Evolutionary conservation across 2,329 filamentous ascomycete species (phyloP).

Genomic region (Biscogniauxia sp.): DNA sequence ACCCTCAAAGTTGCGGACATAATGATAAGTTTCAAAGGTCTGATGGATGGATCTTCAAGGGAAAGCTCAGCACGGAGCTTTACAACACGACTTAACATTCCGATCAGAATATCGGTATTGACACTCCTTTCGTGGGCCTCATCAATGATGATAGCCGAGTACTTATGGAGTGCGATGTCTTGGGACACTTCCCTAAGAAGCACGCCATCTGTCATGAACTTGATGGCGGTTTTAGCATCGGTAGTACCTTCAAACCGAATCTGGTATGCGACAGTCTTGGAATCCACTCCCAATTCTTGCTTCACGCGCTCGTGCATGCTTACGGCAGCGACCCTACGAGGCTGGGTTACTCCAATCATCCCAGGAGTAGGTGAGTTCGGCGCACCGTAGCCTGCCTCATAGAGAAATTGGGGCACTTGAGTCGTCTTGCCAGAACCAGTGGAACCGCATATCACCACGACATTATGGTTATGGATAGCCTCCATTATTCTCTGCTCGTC

Average conservation of each 20-base stretch:
- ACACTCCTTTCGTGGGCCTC: conserved; percentile 97
- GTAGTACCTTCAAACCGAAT: conserved; percentile 92
- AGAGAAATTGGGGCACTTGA: conserved; percentile 93
- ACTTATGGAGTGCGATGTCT: conserved; percentile 84
- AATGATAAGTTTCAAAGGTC: conserved; percentile 94
- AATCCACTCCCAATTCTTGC: conserved; percentile 76
- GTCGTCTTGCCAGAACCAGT: conserved; percentile 98
- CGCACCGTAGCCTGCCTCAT: conserved; percentile 87
- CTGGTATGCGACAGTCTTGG: conserved; percentile 81
- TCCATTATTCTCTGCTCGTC: conserved; percentile 99
- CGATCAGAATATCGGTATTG: conserved; percentile 97
- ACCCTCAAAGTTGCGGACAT: conserved; percentile 96
- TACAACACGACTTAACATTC: conserved; percentile 91
- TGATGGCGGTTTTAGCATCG: conserved; percentile 78
- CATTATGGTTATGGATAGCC: conserved; percentile 86
- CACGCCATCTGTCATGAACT: conserved; percentile 99
- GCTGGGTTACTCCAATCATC: conserved; percentile 93
- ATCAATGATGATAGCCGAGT: conserved; percentile 91
- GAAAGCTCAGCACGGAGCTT: conserved; percentile 75
- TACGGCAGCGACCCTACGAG: conserved; percentile 88
- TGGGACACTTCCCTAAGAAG: conserved; percentile 86
- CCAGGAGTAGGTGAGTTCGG: conserved; percentile 76
- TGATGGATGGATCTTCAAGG: conserved; percentile 71
- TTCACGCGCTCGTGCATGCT: conserved; percentile 94
- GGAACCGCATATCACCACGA: conserved; percentile 88